Evolutionary conservation across 1,284 basidiomycete genomes (phyloP).

Genomic region (Xerocomus amazonicus): DNA sequence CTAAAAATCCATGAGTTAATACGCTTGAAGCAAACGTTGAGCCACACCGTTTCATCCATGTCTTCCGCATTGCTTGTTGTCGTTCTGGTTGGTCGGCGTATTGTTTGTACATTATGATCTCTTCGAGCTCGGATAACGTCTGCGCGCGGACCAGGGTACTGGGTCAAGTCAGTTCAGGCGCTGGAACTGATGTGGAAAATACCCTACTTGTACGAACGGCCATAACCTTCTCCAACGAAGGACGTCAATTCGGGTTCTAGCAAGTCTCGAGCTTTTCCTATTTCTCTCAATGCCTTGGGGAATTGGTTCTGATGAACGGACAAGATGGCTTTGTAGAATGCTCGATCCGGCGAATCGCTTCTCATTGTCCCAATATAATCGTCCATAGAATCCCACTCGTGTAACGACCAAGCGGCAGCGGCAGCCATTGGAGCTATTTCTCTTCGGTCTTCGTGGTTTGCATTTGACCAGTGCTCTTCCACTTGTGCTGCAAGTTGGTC

Average conservation of each 20-base stretch:
- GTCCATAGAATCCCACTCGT: constrained; percentile 99
- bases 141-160: constrained; percentile 97
- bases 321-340: constrained; percentile 95
- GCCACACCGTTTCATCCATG: constrained; percentile 88
- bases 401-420: constrained; percentile 94
- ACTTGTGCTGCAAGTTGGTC: constrained; percentile 87
- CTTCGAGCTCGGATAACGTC: constrained; percentile 98
- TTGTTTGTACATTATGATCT: constrained; percentile 96
- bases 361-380: constrained; percentile 96
- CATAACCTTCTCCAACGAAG: constrained; percentile 94
- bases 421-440: constrained; percentile 97
- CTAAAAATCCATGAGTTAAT: constrained; percentile 38
- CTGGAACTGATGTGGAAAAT: constrained; percentile 1
- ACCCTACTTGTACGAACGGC: constrained; percentile 88
- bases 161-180: constrained; percentile 14
- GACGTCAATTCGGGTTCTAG: constrained; percentile 91
- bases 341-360: constrained; percentile 88
- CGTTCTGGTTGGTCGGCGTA: constrained; percentile 92
- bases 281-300: constrained; percentile 85
- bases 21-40: background rate
- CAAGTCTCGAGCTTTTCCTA: constrained; percentile 92
- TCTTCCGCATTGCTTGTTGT: constrained; percentile 81
- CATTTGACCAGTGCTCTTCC: constrained; percentile 85
- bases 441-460: constrained; percentile 80
- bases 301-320: constrained; percentile 97